A percentile compares a stretch with the other conserved stretches of the same genome.
Conservation (phyloP, 768 basidiomycete genomes). For the Xerocomellus intermedius region DNA sequence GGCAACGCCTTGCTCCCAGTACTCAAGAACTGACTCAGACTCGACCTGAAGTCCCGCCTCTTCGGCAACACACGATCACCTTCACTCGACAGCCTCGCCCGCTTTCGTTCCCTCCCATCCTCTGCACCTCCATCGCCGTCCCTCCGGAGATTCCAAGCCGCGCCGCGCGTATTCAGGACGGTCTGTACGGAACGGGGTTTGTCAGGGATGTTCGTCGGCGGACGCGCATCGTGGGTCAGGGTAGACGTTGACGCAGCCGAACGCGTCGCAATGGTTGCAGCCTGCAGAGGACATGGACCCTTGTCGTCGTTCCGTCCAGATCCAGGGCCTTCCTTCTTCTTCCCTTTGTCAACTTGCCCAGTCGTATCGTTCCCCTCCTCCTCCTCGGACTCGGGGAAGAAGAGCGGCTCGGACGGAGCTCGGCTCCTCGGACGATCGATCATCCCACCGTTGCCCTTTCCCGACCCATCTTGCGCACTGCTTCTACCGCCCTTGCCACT, state of each 20-base stretch:
- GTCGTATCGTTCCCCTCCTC: background rate
- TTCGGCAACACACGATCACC: conserved; percentile 2
- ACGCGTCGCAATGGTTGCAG: background rate
- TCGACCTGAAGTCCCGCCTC: conserved; percentile 42
- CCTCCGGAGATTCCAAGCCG: conserved; percentile 46
- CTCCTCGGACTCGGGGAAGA: conserved; percentile 26
- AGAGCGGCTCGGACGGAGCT: conserved; percentile 24
- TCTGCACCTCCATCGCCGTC: conserved; percentile 12
- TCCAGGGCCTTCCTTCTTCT: background rate
- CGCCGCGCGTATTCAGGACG: conserved; percentile 50
- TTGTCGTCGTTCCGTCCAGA: background rate
- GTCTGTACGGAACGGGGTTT: conserved; percentile 36
- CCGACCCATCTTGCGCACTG: background rate
- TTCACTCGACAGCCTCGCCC: conserved; percentile 25
- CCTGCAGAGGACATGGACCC: background rate
- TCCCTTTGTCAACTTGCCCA: background rate
- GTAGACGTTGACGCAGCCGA: background rate
- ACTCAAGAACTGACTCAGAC: conserved; percentile 54
- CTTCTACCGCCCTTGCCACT: background rate
- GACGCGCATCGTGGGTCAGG: background rate
- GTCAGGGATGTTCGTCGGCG: background rate
- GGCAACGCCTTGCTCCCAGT: conserved; percentile 36
- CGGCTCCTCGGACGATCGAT: conserved; percentile 11
- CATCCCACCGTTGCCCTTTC: background rate
- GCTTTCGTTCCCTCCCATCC: conserved; percentile 37